These are phyloP conservation scores for Moricandia moricandioides DNA, from an alignment of 345 rosid genomes.

Conservation along the genomic window DNA sequence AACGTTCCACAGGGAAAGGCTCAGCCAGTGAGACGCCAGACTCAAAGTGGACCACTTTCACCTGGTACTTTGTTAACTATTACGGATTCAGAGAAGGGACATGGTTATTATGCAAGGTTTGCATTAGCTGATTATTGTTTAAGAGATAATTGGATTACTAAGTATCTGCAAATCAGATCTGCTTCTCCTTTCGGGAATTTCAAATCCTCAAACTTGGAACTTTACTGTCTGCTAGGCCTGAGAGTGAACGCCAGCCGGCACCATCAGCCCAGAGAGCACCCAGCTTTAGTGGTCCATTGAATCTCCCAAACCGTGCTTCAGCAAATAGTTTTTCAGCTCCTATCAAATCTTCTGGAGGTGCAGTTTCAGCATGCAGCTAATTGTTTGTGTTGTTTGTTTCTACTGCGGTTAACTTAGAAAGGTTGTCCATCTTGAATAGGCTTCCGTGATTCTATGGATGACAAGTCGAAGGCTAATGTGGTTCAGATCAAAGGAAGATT, in stretches of 20 bases:
- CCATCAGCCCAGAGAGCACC: conserved; percentile 64
- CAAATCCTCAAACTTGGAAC: conserved; percentile 4
- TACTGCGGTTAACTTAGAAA: neutral
- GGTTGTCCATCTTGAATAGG: conserved; percentile 48
- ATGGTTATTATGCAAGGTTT: conserved; percentile 58
- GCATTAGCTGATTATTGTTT: conserved; percentile 12
- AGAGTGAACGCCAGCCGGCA: conserved; percentile 53
- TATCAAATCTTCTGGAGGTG: conserved; percentile 91
- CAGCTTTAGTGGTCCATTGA: conserved; percentile 95
- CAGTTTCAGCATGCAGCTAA: neutral
- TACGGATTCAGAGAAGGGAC: conserved; percentile 56
- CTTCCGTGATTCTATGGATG: conserved; percentile 86
- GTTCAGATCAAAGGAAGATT: conserved; percentile 98
- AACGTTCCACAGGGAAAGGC: conserved; percentile 48
- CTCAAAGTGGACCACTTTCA: conserved; percentile 82
- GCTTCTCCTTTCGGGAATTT: neutral
- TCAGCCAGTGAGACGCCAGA: conserved; percentile 64
- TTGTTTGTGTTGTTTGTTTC: neutral
- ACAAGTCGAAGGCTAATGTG: conserved; percentile 70
- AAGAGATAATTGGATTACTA: conserved; percentile 1
- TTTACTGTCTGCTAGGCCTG: conserved; percentile 50
- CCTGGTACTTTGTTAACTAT: conserved; percentile 51
- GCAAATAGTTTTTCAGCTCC: conserved; percentile 99
- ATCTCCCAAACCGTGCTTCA: conserved; percentile 96
- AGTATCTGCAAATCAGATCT: neutral